phyloP scores from a whole-genome alignment of 2,329 filamentous ascomycete species.

The Thelonectria olida region DNA sequence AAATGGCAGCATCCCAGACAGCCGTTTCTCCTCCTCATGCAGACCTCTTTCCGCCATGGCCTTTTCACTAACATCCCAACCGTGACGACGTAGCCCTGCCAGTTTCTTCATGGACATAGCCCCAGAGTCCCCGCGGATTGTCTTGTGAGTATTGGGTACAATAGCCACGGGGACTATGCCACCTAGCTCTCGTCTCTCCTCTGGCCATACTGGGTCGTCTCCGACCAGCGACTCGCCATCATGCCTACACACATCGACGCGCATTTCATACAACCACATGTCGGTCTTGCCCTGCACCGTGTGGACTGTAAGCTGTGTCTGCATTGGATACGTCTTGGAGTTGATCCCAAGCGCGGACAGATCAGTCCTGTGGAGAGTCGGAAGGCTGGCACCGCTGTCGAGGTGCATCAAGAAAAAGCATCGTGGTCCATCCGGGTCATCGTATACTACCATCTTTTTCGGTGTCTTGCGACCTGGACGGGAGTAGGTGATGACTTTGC shows the following conservation, averaged over 20 bases:
- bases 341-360: conserved; percentile 33
- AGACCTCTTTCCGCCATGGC: conserved; percentile 27
- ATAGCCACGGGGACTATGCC: conserved; percentile 37
- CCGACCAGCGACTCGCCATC: conserved; percentile 38
- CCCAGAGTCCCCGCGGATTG: conserved; percentile 14
- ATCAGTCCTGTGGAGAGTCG: conserved; percentile 32
- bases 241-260: conserved; percentile 37
- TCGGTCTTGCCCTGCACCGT: conserved; percentile 26
- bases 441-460: conserved; percentile 17
- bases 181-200: conserved; percentile 34
- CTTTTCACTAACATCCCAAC: conserved; percentile 29
- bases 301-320: conserved; percentile 25
- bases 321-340: conserved; percentile 28
- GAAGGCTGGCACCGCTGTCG: conserved; percentile 36
- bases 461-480: too few species aligned
- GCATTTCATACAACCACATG: conserved; percentile 35
- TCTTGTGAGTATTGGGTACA: conserved; percentile 17
- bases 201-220: conserved; percentile 33
- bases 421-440: conserved; percentile 26
- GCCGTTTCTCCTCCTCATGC: conserved; percentile 22
- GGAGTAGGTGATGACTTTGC: too few species aligned
- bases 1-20: conserved; percentile 39
- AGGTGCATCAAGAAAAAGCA: conserved; percentile 40
- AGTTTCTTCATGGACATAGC: conserved; percentile 16
- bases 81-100: conserved; percentile 10